Base-by-base conservation (phyloP, 352 stramenopile species). In the Pythium rhizo-oryzae region DNA sequence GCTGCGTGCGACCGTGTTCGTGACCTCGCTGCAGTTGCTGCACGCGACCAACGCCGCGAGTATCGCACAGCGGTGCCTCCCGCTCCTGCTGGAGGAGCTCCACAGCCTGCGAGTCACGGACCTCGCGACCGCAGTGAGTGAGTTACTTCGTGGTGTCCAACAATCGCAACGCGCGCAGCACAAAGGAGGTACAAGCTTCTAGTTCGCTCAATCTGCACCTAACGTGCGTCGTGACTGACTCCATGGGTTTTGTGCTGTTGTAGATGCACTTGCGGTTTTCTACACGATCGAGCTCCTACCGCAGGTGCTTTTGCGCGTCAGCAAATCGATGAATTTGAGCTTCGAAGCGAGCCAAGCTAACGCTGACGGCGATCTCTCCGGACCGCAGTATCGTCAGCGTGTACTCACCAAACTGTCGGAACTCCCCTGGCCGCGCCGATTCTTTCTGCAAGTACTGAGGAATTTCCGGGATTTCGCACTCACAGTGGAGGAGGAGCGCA, bases 361-460 rank as follows among this genome's bases (percentile, higher is more conserved):
- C 39, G 56, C 54, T 4, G 41, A 64, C 16, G 68, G 69, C 5
- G 65, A 72, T 25, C 62, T 74, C 21, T 80, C 73, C 3, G 75
- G 78, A 30, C 35, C 61, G 8, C 73, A 74, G 37, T 83, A 77
- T 58, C 71, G 68, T 2, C 58, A 75, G 24, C 61, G 63, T 7
- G 62, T 75, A 0, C 47, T 85, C 15, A 23, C 39, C n/a, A 81
- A 82, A 49, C 59, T 85, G 19, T 55, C 75, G 28, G 61, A 64
- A 16, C 67, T 83, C 37, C 49, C 54, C 21, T 85, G 78, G 78
- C 78, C 78, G n/a, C 62, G 65, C 19, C 65, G 78, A 2, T 82
- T 85, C 52, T 85, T 85, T 60, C 41, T 85, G 28, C 78, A 82
- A 69, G 60, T 83, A 16, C 50, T 85, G 16, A 84, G 82, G 58